Conservation (phyloP, 306 rosid species). For the Geum urbanum region DNA sequence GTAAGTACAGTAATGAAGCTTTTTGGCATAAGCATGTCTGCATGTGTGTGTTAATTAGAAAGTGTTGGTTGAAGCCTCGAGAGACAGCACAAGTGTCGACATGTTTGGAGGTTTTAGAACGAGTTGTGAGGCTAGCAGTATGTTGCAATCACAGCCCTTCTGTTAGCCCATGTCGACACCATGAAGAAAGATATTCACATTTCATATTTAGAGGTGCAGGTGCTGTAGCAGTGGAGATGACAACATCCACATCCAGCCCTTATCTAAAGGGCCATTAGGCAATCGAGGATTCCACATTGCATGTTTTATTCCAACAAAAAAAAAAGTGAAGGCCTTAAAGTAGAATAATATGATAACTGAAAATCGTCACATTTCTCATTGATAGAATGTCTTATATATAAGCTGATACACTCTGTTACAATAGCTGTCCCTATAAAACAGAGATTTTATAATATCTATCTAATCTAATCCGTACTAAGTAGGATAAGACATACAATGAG, state of each 20-base stretch:
- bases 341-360: too few species aligned
- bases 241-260: not conserved
- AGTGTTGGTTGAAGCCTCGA: not conserved
- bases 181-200: slow-evolving; percentile 28
- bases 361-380: too few species aligned
- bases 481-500: too few species aligned
- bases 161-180: slow-evolving; percentile 72
- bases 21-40: not conserved
- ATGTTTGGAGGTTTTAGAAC: slow-evolving; percentile 58
- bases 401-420: too few species aligned
- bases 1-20: not conserved
- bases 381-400: too few species aligned
- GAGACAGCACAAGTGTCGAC: slow-evolving; percentile 49
- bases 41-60: too few species aligned
- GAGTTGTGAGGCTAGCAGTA: not conserved
- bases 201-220: not conserved
- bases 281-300: not conserved
- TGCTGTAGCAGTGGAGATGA: slow-evolving; percentile 6
- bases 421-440: too few species aligned
- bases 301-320: too few species aligned
- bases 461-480: too few species aligned
- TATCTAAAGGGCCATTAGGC: not conserved
- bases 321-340: too few species aligned
- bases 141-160: slow-evolving; percentile 34
- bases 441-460: too few species aligned